Evolutionary conservation across 306 rosid species (phyloP), one percentile per base, ranked within the genome.

Genomic region (Inga leiocalycina): DNA sequence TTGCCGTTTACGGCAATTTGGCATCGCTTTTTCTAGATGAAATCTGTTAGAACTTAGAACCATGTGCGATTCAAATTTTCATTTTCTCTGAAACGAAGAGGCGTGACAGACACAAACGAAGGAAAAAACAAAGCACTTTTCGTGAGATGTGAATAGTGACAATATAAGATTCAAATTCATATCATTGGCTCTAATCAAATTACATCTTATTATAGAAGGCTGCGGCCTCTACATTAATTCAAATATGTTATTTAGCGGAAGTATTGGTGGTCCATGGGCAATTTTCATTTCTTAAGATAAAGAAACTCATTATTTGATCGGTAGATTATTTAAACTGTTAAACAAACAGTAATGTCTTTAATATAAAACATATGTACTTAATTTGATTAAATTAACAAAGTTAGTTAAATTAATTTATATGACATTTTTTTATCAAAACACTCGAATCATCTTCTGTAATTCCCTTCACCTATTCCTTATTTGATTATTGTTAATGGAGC

Each of bases 401-500:
- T 4, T 37, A 39, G 6, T 39, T 39, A 39, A 39, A 0, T 1
- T 39, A 39, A 0, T 39, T 39, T 39, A 39, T 39, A 39, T 6
- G 1, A 39, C 0, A 37, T 0, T 39, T 39, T 39, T 5, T 5
- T 37, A 37, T 5, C 1, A 39, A 6, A 39, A 39, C 8, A 6
- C 7, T 39, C 43, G 4, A 39, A 39, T 39, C 43, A 39, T 39
- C 43, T 6, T 6, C 43, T 1, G 0, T 5, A 6, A 39, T 39
- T 39, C 1, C 43, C 8, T 6, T 39, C 1, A 6, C 43, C 0
- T 39, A 39, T 6, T 39, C 4, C 43, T 39, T 6, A 39, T 6
- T 39, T 39, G 1, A 39, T 39, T 1, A 6, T 39, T 6, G 1
- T 39, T 6, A 1, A 5, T 0, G 43, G 0, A 39, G 6, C 0